A percentile compares a stretch with the other conserved stretches of the same genome.
Evolutionary conservation across 2,329 filamentous ascomycete species (phyloP).

Genomic region (Trichophyton verrucosum): DNA sequence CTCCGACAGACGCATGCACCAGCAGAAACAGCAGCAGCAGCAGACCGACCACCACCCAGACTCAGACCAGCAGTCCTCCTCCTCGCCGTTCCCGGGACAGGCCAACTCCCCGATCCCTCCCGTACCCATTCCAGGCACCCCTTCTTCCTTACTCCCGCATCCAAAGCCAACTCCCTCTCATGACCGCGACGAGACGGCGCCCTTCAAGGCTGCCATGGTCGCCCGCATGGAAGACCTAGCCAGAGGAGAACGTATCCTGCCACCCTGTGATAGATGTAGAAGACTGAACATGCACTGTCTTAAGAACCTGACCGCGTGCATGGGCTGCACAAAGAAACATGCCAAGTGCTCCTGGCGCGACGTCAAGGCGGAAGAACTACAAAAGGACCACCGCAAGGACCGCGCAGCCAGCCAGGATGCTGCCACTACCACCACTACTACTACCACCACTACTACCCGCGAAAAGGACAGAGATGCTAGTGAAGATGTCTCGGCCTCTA

Average conservation of each 20-base stretch:
- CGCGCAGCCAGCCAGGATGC: constrained; percentile 2
- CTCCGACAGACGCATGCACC: constrained; percentile 40
- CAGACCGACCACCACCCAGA: constrained; percentile 22
- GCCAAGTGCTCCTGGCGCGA: constrained; percentile 78
- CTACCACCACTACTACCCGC: not conserved
- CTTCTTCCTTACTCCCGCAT: constrained; percentile 40
- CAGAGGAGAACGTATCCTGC: constrained; percentile 62
- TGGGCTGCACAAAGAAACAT: constrained; percentile 81
- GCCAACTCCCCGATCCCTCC: constrained; percentile 26
- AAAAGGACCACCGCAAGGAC: constrained; percentile 11
- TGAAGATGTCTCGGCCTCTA: not conserved
- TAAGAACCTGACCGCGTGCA: constrained; percentile 75
- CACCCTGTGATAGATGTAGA: constrained; percentile 73
- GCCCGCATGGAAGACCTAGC: constrained; percentile 62
- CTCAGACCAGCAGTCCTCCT: constrained; percentile 25
- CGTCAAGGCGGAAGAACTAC: constrained; percentile 59
- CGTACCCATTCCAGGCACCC: constrained; percentile 44
- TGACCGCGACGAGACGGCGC: constrained; percentile 46
- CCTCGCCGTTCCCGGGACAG: constrained; percentile 14
- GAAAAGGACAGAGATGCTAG: constrained; percentile 3
- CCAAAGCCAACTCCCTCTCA: constrained; percentile 31
- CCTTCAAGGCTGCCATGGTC: constrained; percentile 54
- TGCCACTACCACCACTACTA: no score
- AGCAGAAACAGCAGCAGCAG: constrained; percentile 13
- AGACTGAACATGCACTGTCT: constrained; percentile 68